phyloP scores from a whole-genome alignment of 371 early-diverging fungal species.

The Choanephora cucurbitarum region DNA sequence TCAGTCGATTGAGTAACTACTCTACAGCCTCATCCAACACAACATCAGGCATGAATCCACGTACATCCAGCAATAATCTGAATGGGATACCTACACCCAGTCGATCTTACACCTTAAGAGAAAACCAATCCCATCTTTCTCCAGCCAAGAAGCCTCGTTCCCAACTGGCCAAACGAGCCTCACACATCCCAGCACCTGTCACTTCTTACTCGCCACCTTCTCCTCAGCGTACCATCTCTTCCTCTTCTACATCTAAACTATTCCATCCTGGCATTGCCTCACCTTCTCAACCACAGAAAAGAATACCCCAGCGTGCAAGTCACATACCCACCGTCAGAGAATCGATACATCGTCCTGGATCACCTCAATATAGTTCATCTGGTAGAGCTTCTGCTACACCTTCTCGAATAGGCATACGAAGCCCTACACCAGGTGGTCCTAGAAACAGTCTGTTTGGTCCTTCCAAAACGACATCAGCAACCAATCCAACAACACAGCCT shows the following conservation, averaged over 20 bases:
- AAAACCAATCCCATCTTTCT: conserved; percentile 6
- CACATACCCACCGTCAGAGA: conserved; percentile 40
- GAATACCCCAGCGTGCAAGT: conserved; percentile 32
- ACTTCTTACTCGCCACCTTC: conserved; percentile 24
- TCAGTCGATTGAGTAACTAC: conserved; percentile 44
- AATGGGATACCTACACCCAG: conserved; percentile 25
- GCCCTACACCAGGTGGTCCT: conserved; percentile 20
- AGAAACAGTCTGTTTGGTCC: conserved; percentile 14
- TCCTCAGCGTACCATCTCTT: conserved; percentile 31
- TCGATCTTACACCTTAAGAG: conserved; percentile 21
- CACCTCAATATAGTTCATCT: conserved; percentile 6
- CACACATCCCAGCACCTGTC: conserved; percentile 51
- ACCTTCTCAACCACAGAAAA: conserved; percentile 1
- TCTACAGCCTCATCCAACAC: conserved; percentile 38
- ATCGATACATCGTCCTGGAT: conserved; percentile 17
- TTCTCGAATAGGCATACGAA: conserved; percentile 21
- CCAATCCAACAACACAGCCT: neutral
- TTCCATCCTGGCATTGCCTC: conserved; percentile 15
- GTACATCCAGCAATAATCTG: conserved; percentile 2
- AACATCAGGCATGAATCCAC: conserved; percentile 24
- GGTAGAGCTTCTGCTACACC: conserved; percentile 13
- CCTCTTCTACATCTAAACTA: conserved; percentile 24
- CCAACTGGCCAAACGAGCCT: conserved; percentile 44
- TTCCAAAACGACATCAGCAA: neutral
- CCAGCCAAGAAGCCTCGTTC: conserved; percentile 18